phyloP scores from a whole-genome alignment of 2,329 filamentous ascomycete genomes.

The Fusarium sambucinum region DNA sequence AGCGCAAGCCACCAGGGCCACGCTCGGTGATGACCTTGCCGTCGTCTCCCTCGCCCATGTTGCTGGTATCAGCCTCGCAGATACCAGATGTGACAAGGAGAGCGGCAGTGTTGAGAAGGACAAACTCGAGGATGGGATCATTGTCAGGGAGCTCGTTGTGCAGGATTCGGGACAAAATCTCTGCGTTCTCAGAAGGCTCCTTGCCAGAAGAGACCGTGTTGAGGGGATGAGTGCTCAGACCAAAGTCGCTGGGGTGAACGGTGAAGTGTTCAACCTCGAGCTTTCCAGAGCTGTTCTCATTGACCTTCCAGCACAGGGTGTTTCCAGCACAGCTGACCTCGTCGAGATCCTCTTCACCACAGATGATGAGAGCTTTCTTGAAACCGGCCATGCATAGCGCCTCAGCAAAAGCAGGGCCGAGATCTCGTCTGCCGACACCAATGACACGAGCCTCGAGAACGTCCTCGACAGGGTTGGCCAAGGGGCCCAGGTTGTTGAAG shows the following conservation, averaged over 20 bases:
- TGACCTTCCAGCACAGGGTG: conserved; percentile 89
- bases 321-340: conserved; percentile 92
- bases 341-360: conserved; percentile 93
- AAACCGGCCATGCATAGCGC: conserved; percentile 81
- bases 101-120: conserved; percentile 92
- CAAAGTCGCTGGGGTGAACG: conserved; percentile 87
- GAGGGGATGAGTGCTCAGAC: conserved; percentile 79
- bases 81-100: conserved; percentile 87
- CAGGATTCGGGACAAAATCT: conserved; percentile 82
- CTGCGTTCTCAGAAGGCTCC: conserved; percentile 87
- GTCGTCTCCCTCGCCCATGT: conserved; percentile 84
- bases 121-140: conserved; percentile 91
- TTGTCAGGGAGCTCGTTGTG: conserved; percentile 77
- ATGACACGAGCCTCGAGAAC: conserved; percentile 89
- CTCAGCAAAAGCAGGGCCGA: conserved; percentile 90
- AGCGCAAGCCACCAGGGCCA: conserved; percentile 86
- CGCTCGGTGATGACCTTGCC: conserved; percentile 83
- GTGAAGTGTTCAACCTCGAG: conserved; percentile 80
- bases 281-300: conserved; percentile 58
- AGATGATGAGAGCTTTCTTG: conserved; percentile 89
- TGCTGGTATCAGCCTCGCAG: conserved; percentile 83
- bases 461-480: conserved; percentile 90
- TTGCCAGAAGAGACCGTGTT: conserved; percentile 85
- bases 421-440: conserved; percentile 88
- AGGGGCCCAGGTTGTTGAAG: conserved; percentile 94